Base-by-base conservation (phyloP, 208 protist species). In the Trypanosoma brucei region DNA sequence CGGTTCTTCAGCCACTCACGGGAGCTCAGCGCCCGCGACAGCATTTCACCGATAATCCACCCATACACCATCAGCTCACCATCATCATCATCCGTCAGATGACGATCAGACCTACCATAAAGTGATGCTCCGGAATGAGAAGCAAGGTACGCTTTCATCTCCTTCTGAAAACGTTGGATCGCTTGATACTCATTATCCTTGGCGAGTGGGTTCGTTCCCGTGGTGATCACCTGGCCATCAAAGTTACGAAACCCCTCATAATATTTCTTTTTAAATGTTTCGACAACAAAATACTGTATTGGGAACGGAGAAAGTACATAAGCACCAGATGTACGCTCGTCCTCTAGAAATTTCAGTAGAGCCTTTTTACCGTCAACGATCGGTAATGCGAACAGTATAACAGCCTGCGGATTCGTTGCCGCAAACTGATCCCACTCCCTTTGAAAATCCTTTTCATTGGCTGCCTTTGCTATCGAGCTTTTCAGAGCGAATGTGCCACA, bases 191-290 rank as follows among this genome's bases (percentile, higher is more conserved):
- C 2, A 22, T 6, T 58, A 14, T 77, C 65, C 6, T 39, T 65
- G n/a, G 65, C 55, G 33, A 72, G 49, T 22, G 66, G 71, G 35
- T 67, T 72, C n/a, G 60, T 61, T 5, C 61, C 63, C n/a, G 65
- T 65, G 36, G 64, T 55, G 44, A 68, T 61, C 34, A 77, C 38
- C n/a, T 68, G 64, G n/a, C 52, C 58, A 38, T 22, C 33, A 22
- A 62, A 62, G 53, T 31, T n/a, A 14, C 5, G 30, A 13, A 31
- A 31, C 8, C 13, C 49, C 55, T 48, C 51, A 36, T 72, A 51
- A 14, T 58, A 9, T 44, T 33, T 38, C 30, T 33, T 36, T 60
- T 45, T 4, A 9, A 39, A 60, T 42, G 55, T 13, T 30, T n/a
- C 33, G 55, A 42, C 22, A 52, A 65, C 2, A 49, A 46, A 3